Evolutionary conservation across 2,329 filamentous ascomycete genomes (phyloP).

Genomic region (Neofusicoccum parvum): DNA sequence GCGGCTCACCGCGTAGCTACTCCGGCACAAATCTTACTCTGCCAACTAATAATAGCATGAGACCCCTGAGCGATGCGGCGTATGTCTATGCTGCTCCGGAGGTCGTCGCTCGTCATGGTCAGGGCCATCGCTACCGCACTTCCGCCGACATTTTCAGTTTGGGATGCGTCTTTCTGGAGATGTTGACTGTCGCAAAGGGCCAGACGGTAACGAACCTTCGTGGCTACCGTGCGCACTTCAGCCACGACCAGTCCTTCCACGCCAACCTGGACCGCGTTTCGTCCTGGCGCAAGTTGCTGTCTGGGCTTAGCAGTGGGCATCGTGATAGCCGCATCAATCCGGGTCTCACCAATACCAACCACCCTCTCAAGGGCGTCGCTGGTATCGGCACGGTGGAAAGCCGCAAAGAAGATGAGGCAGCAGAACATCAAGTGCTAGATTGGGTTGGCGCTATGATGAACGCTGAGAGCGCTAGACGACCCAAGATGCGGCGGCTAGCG

Average conservation of each 20-base stretch:
- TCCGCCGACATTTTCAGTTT: constrained; percentile 42
- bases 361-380: constrained; percentile 1
- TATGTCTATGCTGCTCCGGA: constrained; percentile 45
- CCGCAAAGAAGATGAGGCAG: constrained; percentile 35
- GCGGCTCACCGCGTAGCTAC: constrained; percentile 23
- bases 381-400: constrained; percentile 2
- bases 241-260: constrained; percentile 42
- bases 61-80: constrained; percentile 35
- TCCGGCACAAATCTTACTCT: constrained; percentile 34
- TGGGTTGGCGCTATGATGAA: constrained; percentile 41
- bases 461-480: constrained; percentile 35
- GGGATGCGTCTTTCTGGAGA: constrained; percentile 43
- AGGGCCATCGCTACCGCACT: constrained; percentile 27
- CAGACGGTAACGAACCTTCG: constrained; percentile 37
- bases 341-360: background rate
- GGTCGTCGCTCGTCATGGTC: constrained; percentile 36
- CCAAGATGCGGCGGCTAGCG: constrained; percentile 34
- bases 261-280: constrained; percentile 40
- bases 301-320: constrained; percentile 4
- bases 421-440: constrained; percentile 36
- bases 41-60: constrained; percentile 18
- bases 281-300: constrained; percentile 24
- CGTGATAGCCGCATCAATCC: constrained; percentile 6
- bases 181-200: constrained; percentile 42
- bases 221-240: constrained; percentile 34